These are phyloP conservation scores for Paramecium biaurelia DNA, from an alignment of 73 alveolate species.

Conservation along the genomic window DNA sequence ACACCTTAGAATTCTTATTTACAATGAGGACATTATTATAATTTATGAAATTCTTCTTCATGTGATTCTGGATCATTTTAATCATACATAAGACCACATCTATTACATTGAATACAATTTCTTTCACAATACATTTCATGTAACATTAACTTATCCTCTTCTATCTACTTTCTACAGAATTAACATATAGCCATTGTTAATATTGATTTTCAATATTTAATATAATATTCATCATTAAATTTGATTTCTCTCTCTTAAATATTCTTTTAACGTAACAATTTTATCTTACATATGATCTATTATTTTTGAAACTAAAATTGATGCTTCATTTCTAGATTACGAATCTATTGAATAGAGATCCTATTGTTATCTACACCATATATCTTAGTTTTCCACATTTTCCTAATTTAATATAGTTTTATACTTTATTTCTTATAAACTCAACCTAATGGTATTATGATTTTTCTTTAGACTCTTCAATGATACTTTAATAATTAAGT, in stretches of 20 bases:
- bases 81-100: conserved; percentile 35
- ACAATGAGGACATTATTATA: not conserved
- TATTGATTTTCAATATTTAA: not conserved
- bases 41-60: conserved; percentile 30
- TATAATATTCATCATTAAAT: not conserved
- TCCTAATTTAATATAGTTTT: not conserved
- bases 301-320: not conserved
- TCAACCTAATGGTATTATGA: not conserved
- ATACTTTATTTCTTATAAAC: not conserved
- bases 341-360: not conserved
- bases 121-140: conserved; percentile 38
- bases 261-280: conserved; percentile 10
- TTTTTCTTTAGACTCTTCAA: conserved; percentile 15
- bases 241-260: conserved; percentile 6
- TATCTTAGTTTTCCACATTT: conserved; percentile 16
- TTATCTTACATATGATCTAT: conserved; percentile 17
- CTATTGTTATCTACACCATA: conserved; percentile 45
- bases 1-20: not conserved
- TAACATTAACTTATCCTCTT: not conserved
- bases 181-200: not conserved
- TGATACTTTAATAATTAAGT: conserved; percentile 22
- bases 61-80: conserved; percentile 20
- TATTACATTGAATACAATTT: not conserved
- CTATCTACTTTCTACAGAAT: not conserved
- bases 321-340: not conserved